Base-by-base conservation (phyloP, 768 basidiomycete genomes). In the Suillus paluster region DNA sequence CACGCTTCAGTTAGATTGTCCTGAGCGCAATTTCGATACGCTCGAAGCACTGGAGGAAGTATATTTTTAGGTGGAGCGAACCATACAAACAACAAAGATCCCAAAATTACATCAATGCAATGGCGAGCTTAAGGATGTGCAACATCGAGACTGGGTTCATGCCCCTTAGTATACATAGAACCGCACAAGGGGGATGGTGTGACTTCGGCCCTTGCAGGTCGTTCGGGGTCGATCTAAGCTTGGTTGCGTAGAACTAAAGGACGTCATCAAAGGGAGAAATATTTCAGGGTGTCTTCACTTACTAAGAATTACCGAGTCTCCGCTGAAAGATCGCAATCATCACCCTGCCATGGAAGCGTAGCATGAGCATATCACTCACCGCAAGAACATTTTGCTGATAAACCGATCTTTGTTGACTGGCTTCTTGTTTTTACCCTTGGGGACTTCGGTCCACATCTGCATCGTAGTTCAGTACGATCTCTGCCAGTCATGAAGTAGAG, bases 401-500 rank as follows among this genome's bases (percentile, higher is more conserved):
- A 99, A 99, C 53, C 97, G 86, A 78, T 99, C 97, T 79, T 99
- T 99, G 83, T 99, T 99, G 60, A 99, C 89, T 8, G 97, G 94
- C 73, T 98, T 99, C 82, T 97, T 98, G 73, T 95, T 95, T 80
- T 99, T 99, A 44, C 95, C 95, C 78, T 98, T 99, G 21, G 97
- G 97, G 52, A 89, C 77, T 76, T 99, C 97, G 23, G 96, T 98
- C 97, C 97, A 99, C 97, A 99, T 99, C 95, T 99, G 64, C 38
- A 63, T 55, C 66, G 23, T 27, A 27, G 48, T 64, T 66, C 33
- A 66, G 33, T 2, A 49, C 14, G 39, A 55, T 33, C 30, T 59
- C 23, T 7, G 19, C 42, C 52, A 44, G 48, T 41, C 49, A 66
- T 60, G 49, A 17, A 38, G 49, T 15, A n/a, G 23, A 63, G 73